Percentiles rank a stretch among this genome's conserved stretches.
Evolutionary conservation across 108 stramenopile species (phyloP).

Genomic region (Nitzschia inconspicua): DNA sequence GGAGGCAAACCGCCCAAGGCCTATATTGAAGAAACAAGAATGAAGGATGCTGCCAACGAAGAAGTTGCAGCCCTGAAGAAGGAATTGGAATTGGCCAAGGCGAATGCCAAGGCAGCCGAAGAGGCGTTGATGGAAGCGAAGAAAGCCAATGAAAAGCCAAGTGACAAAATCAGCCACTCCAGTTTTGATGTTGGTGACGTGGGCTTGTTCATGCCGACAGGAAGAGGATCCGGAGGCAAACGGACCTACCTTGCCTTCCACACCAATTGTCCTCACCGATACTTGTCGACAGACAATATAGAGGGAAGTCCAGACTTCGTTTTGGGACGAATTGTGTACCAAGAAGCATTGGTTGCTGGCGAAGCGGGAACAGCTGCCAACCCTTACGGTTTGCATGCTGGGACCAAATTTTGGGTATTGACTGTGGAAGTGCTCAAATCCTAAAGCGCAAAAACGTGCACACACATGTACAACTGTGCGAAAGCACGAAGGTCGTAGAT

Average conservation of each 20-base stretch:
- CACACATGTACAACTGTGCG: no score
- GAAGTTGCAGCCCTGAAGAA: slow-evolving; percentile 28
- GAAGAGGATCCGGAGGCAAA: slow-evolving; percentile 63
- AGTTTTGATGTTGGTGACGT: slow-evolving; percentile 80
- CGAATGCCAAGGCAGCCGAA: slow-evolving; percentile 33
- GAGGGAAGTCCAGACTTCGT: slow-evolving; percentile 72
- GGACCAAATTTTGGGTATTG: slow-evolving; percentile 79
- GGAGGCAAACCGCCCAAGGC: slow-evolving; percentile 64
- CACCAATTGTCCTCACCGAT: slow-evolving; percentile 77
- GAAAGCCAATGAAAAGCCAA: slow-evolving; percentile 24
- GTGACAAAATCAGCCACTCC: slow-evolving; percentile 82
- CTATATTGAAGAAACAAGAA: slow-evolving; percentile 58
- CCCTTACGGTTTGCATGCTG: slow-evolving; percentile 78
- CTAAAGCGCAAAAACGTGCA: no score
- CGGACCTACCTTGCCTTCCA: slow-evolving; percentile 82
- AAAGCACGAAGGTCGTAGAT: no score
- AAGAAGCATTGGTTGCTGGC: slow-evolving; percentile 72
- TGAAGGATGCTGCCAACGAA: slow-evolving; percentile 21
- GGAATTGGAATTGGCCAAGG: slow-evolving; percentile 41
- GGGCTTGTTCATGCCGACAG: slow-evolving; percentile 84
- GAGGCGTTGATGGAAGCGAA: slow-evolving; percentile 18
- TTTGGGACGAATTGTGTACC: slow-evolving; percentile 74
- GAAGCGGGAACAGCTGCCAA: slow-evolving; percentile 71
- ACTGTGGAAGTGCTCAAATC: slow-evolving; percentile 76
- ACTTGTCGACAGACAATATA: slow-evolving; percentile 74